Evolutionary conservation across 2,329 filamentous ascomycete genomes (phyloP).

Genomic region (Botrytis squamosa): DNA sequence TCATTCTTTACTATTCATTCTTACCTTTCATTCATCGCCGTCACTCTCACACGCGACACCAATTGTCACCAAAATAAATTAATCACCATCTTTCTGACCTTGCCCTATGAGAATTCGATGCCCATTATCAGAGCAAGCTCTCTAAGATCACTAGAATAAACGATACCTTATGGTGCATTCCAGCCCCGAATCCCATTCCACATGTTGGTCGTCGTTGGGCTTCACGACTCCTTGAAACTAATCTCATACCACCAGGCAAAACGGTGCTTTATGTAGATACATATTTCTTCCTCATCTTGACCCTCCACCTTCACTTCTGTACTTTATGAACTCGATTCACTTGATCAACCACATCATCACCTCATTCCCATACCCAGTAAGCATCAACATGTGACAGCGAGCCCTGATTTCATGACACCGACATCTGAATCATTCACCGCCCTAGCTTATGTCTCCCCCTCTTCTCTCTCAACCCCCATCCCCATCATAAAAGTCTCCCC

Average conservation of each 20-base stretch:
- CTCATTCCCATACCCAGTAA: not conserved
- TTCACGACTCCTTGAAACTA: too few species aligned
- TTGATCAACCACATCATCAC: not conserved
- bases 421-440: not conserved
- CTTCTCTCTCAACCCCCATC: too few species aligned
- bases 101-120: too few species aligned
- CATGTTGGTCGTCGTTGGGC: rapidly evolving
- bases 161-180: not conserved
- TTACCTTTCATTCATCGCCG: too few species aligned
- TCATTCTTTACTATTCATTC: too few species aligned
- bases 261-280: not conserved
- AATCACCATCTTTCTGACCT: too few species aligned
- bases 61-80: too few species aligned
- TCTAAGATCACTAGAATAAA: not conserved
- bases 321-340: not conserved
- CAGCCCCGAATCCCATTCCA: too few species aligned
- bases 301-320: not conserved
- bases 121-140: too few species aligned
- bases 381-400: not conserved
- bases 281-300: not conserved
- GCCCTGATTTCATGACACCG: rapidly evolving
- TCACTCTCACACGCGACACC: too few species aligned
- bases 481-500: too few species aligned
- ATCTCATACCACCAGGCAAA: not conserved
- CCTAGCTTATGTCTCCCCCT: too few species aligned